A percentile compares a stretch with the other conserved stretches of the same genome.
Evolutionary conservation across 495 filamentous ascomycete genomes (phyloP).

Genomic region (Tuber umbilicatum): DNA sequence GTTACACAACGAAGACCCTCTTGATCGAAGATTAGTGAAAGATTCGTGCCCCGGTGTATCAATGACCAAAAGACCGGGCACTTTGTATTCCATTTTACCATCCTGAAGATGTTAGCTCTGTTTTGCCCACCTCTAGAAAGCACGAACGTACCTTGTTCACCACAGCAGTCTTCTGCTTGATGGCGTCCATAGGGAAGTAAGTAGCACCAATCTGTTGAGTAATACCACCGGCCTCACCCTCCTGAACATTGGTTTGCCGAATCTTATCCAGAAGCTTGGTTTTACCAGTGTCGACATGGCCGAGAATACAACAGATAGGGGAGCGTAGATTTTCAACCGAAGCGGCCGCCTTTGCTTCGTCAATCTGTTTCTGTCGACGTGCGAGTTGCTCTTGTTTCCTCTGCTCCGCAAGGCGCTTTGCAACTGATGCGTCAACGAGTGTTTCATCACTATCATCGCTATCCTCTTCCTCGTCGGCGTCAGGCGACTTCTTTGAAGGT

Average conservation of each 20-base stretch:
- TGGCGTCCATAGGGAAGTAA: constrained; percentile 94
- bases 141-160: constrained; percentile 54
- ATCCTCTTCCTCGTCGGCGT: constrained; percentile 88
- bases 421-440: constrained; percentile 64
- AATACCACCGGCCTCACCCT: constrained; percentile 99
- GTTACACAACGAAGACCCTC: constrained; percentile 96
- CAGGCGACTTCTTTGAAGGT: constrained; percentile 43
- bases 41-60: constrained; percentile 99
- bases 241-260: constrained; percentile 96
- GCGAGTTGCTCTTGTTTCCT: constrained; percentile 88
- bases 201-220: constrained; percentile 99
- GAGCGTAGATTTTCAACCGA: constrained; percentile 93
- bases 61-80: constrained; percentile 93
- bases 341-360: constrained; percentile 83
- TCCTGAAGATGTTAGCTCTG: constrained; percentile 48
- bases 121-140: neutral
- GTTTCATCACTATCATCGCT: constrained; percentile 63
- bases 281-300: constrained; percentile 99
- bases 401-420: constrained; percentile 60
- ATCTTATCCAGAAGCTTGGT: constrained; percentile 99
- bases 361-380: constrained; percentile 76
- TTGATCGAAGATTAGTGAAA: constrained; percentile 93
- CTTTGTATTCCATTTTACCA: constrained; percentile 89
- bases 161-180: constrained; percentile 82
- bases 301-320: constrained; percentile 98